Percentiles rank a stretch among this genome's conserved stretches.
These are phyloP conservation scores for Strobilomyces confusus DNA, from an alignment of 768 basidiomycete species.

Conservation along the genomic window DNA sequence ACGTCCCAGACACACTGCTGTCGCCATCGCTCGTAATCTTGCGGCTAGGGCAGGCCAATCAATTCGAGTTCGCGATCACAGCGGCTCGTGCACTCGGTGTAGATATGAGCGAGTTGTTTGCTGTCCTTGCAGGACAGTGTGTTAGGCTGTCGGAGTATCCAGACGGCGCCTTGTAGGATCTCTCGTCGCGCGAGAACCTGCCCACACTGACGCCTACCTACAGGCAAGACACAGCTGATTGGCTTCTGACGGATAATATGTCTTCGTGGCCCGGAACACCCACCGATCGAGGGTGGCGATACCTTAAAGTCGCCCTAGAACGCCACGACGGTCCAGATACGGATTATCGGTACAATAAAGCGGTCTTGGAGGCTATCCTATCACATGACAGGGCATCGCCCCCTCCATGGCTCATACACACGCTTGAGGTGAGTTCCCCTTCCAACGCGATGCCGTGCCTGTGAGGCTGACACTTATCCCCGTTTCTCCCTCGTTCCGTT, in stretches of 20 bases:
- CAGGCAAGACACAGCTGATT: constrained; percentile 72
- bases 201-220: constrained; percentile 5
- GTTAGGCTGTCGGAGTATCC: constrained; percentile 65
- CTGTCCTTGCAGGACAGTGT: constrained; percentile 72
- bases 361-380: constrained; percentile 72
- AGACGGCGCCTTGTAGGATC: constrained; percentile 52
- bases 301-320: constrained; percentile 75
- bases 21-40: constrained; percentile 67
- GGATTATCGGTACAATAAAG: constrained; percentile 73
- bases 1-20: constrained; percentile 46
- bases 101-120: constrained; percentile 87
- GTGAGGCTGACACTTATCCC: neutral
- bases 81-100: constrained; percentile 71
- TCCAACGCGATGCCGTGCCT: neutral
- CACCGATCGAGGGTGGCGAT: constrained; percentile 81
- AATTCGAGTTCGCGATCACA: constrained; percentile 75
- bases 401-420: constrained; percentile 81
- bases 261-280: constrained; percentile 81
- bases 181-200: neutral
- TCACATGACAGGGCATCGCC: constrained; percentile 57
- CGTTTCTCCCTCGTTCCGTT: neutral
- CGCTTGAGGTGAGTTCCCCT: constrained; percentile 54
- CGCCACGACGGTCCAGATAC: constrained; percentile 71
- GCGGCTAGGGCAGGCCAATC: constrained; percentile 71
- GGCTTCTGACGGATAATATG: constrained; percentile 79